Evolutionary conservation across 106 monocot genomes (phyloP).

Genomic region (Chionographis japonica): DNA sequence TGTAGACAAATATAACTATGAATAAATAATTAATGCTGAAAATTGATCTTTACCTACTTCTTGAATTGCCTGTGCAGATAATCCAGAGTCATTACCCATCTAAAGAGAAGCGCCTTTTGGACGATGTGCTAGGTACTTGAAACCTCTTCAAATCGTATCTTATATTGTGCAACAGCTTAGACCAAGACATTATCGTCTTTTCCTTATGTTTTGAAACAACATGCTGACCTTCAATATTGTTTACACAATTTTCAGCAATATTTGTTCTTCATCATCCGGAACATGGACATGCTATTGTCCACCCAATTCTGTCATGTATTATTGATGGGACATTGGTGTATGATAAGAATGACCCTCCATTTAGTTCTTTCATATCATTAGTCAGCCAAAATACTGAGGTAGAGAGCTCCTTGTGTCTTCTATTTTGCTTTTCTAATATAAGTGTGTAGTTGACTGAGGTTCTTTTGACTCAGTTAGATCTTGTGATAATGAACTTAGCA

Average conservation of each 20-base stretch:
- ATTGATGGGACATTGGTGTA: conserved; percentile 84
- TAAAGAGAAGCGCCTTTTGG: conserved; percentile 70
- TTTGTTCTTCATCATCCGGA: conserved; percentile 99
- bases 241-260: conserved; percentile 39
- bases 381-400: conserved; percentile 87
- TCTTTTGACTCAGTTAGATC: no score
- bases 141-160: conserved; percentile 9
- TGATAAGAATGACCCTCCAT: conserved; percentile 69
- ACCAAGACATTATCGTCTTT: background rate
- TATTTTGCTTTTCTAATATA: no score
- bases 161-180: conserved; percentile 25
- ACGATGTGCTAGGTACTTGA: conserved; percentile 94
- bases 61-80: conserved; percentile 57
- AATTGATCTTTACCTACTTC: conserved; percentile 6
- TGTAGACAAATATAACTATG: background rate
- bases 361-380: conserved; percentile 90
- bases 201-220: conserved; percentile 1
- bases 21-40: background rate
- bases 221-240: conserved; percentile 17
- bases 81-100: conserved; percentile 91
- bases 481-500: no score
- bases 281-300: conserved; percentile 95
- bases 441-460: no score
- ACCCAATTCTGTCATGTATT: conserved; percentile 98
- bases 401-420: background rate